Conservation (phyloP, 148 eudicot genomes). For the Drosera capensis region DNA sequence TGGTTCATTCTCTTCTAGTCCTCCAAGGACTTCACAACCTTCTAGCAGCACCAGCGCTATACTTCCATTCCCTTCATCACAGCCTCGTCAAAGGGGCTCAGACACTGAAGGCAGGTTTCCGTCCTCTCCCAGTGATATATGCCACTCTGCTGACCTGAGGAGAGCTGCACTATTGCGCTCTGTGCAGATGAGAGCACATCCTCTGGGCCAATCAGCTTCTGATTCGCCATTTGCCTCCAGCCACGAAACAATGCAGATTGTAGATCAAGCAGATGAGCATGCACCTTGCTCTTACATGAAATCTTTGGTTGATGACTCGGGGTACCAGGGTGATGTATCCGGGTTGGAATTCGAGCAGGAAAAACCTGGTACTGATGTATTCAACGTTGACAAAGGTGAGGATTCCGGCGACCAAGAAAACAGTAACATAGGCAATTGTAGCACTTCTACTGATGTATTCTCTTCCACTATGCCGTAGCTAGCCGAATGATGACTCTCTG, state of each 20-base stretch:
- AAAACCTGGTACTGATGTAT: constrained; percentile 15
- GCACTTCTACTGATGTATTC: background rate
- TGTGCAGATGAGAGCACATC: constrained; percentile 86
- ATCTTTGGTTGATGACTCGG: constrained; percentile 46
- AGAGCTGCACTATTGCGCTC: constrained; percentile 84
- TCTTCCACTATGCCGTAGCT: background rate
- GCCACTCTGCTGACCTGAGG: constrained; percentile 89
- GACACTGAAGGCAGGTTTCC: constrained; percentile 86
- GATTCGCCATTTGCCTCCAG: constrained; percentile 25
- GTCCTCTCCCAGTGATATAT: constrained; percentile 93
- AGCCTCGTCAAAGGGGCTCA: constrained; percentile 67
- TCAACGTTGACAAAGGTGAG: constrained; percentile 24
- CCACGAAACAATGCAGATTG: constrained; percentile 28
- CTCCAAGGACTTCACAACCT: constrained; percentile 33
- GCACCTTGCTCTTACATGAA: constrained; percentile 43
- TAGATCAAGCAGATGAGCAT: constrained; percentile 20
- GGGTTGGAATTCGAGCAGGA: constrained; percentile 22
- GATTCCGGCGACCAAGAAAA: constrained; percentile 9
- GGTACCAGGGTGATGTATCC: constrained; percentile 23
- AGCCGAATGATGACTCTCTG: background rate
- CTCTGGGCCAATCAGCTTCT: constrained; percentile 33
- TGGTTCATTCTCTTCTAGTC: constrained; percentile 34
- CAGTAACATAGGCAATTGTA: background rate
- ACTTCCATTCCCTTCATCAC: constrained; percentile 25
- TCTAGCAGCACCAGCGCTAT: constrained; percentile 18